A percentile compares a stretch with the other conserved stretches of the same genome.
Conservation (phyloP, 2,329 filamentous ascomycete species). For the Clathrospora elynae region DNA sequence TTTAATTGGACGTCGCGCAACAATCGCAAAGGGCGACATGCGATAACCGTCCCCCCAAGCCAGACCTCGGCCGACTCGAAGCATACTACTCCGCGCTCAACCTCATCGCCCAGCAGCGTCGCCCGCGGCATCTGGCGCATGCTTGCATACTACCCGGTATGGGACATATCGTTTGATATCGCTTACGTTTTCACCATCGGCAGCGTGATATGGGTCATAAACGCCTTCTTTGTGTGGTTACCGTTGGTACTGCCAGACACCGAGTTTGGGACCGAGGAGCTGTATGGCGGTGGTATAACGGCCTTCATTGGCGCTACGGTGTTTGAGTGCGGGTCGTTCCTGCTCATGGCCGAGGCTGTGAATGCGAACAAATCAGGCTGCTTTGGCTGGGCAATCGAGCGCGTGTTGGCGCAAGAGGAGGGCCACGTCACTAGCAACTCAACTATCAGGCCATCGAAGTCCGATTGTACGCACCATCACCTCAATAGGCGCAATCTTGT, state of each 20-base stretch:
- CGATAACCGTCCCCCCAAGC: slow-evolving; percentile 37
- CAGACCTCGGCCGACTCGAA: slow-evolving; percentile 15
- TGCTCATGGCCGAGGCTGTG: slow-evolving; percentile 70
- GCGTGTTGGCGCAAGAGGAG: slow-evolving; percentile 47
- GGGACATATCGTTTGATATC: slow-evolving; percentile 63
- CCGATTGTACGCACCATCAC: slow-evolving; percentile 46
- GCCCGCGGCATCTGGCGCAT: slow-evolving; percentile 53
- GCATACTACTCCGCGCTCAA: slow-evolving; percentile 42
- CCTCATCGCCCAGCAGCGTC: slow-evolving; percentile 40
- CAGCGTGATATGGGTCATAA: slow-evolving; percentile 53
- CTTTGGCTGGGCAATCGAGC: slow-evolving; percentile 71
- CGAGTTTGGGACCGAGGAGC: slow-evolving; percentile 60
- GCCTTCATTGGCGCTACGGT: slow-evolving; percentile 71
- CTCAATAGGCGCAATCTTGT: slow-evolving; percentile 41
- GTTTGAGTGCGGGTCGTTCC: slow-evolving; percentile 67
- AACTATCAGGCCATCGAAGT: slow-evolving; percentile 20
- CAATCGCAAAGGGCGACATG: slow-evolving; percentile 52
- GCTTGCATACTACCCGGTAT: slow-evolving; percentile 58
- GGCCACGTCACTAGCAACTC: slow-evolving; percentile 19
- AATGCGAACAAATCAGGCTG: slow-evolving; percentile 69
- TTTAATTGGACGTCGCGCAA: slow-evolving; percentile 52
- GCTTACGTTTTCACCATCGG: slow-evolving; percentile 61
- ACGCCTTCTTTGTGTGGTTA: slow-evolving; percentile 68
- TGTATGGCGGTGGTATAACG: slow-evolving; percentile 63
- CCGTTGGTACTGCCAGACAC: slow-evolving; percentile 60